These are phyloP conservation scores for Magnolia sinica DNA, from an alignment of 164 flowering plant genomes.

Conservation along the genomic window DNA sequence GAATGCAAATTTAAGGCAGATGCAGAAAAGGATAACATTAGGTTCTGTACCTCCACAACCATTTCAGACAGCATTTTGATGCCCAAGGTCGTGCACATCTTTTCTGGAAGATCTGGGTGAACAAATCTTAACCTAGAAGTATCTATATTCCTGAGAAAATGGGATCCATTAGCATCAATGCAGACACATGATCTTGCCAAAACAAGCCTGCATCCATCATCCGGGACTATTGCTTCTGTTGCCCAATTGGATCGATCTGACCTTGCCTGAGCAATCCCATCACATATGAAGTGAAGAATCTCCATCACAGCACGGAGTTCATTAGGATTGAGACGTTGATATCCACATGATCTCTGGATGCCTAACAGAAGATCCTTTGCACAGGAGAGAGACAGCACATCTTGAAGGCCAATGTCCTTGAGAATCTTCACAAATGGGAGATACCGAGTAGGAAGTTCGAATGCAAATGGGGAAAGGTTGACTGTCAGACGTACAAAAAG, in stretches of 20 bases:
- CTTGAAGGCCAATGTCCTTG: slow-evolving; percentile 86
- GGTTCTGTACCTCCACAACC: slow-evolving; percentile 70
- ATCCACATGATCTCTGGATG: slow-evolving; percentile 86
- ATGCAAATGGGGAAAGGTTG: slow-evolving; percentile 93
- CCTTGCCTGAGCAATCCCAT: slow-evolving; percentile 29
- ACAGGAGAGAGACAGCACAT: slow-evolving; percentile 56
- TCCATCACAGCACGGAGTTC: slow-evolving; percentile 94
- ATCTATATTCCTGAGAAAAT: slow-evolving; percentile 65
- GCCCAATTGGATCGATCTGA: slow-evolving; percentile 39
- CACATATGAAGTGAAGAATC: slow-evolving; percentile 65
- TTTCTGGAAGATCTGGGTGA: slow-evolving; percentile 76
- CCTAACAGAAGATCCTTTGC: slow-evolving; percentile 73
- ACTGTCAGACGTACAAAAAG: slow-evolving; percentile 75
- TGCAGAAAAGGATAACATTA: background rate
- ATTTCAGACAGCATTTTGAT: slow-evolving; percentile 79
- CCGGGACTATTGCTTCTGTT: slow-evolving; percentile 75
- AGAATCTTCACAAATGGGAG: slow-evolving; percentile 85
- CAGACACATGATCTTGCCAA: slow-evolving; percentile 82
- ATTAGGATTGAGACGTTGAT: slow-evolving; percentile 89
- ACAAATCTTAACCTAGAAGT: slow-evolving; percentile 76
- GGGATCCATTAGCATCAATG: slow-evolving; percentile 79
- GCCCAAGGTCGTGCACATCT: slow-evolving; percentile 55
- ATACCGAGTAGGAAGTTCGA: slow-evolving; percentile 81
- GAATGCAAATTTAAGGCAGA: too few species aligned
- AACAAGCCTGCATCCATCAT: slow-evolving; percentile 93